These are phyloP conservation scores for Saccharomycopsis sp. DNA, from an alignment of 805 yeast species.

Conservation along the genomic window DNA sequence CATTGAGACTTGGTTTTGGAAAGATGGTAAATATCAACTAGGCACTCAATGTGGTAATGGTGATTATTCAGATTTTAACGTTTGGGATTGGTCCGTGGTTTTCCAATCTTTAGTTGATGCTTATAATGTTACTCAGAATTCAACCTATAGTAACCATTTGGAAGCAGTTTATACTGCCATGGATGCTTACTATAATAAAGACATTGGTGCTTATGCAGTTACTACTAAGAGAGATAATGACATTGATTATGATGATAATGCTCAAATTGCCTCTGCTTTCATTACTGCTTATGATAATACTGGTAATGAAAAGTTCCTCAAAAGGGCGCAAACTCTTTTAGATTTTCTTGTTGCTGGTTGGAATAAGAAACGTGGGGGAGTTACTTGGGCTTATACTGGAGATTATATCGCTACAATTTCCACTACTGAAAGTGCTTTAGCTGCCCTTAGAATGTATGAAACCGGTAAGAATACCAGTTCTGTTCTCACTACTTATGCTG, in stretches of 20 bases:
- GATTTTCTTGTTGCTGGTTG: conserved; percentile 58
- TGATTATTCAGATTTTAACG: neutral
- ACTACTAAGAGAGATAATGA: conserved; percentile 55
- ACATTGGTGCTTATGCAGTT: conserved; percentile 51
- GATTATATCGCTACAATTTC: conserved; percentile 55
- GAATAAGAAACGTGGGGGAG: conserved; percentile 49
- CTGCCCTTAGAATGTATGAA: conserved; percentile 45
- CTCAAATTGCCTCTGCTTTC: conserved; percentile 58
- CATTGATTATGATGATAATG: conserved; percentile 66
- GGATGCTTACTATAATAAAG: conserved; percentile 33
- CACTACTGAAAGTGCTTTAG: conserved; percentile 57
- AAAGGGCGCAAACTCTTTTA: conserved; percentile 46
- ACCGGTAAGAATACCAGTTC: conserved; percentile 41
- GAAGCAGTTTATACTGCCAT: conserved; percentile 47
- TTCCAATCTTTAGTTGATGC: conserved; percentile 62
- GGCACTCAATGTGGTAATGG: too few relatives aligned
- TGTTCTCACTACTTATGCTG: conserved; percentile 52
- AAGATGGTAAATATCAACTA: too few relatives aligned
- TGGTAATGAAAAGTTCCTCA: conserved; percentile 40
- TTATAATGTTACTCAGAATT: conserved; percentile 24
- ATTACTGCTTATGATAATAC: conserved; percentile 62
- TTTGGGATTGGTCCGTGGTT: conserved; percentile 39
- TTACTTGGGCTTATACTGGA: conserved; percentile 56
- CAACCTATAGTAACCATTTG: conserved; percentile 36
- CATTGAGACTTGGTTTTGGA: too few relatives aligned